Conservation (phyloP, 495 filamentous ascomycete species). For the Trichoderma gamsii region DNA sequence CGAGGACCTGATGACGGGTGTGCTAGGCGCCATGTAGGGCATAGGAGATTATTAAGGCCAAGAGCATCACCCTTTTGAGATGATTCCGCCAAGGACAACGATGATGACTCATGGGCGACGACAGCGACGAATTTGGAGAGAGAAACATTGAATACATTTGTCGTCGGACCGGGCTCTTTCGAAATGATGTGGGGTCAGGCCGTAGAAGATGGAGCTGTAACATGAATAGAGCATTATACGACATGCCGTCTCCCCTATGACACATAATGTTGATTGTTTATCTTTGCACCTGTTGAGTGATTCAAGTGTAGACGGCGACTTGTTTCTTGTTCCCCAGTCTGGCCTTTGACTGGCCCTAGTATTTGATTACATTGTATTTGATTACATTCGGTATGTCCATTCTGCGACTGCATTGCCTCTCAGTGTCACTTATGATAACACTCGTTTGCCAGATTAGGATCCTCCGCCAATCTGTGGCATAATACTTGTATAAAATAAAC, state of each 20-base stretch:
- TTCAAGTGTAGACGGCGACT: neutral
- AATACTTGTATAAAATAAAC: neutral
- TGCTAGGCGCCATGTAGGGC: constrained; percentile 15
- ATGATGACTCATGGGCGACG: neutral
- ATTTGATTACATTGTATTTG: no score
- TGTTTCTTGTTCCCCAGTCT: no score
- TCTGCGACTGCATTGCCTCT: no score
- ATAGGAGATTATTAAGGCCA: neutral
- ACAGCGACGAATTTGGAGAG: neutral
- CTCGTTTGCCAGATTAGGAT: neutral
- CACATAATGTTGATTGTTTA: neutral
- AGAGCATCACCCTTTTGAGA: no score
- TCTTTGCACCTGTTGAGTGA: neutral
- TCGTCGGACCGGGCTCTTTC: neutral
- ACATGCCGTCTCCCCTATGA: neutral
- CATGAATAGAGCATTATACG: neutral
- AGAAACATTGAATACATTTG: neutral
- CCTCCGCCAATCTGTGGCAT: neutral
- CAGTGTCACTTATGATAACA: no score
- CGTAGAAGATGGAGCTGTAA: neutral
- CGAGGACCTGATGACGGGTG: constrained; percentile 58
- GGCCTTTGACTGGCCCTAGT: no score
- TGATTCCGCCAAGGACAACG: no score
- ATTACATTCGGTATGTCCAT: no score
- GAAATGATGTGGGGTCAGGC: neutral